A percentile compares a stretch with the other conserved stretches of the same genome.
phyloP scores from a whole-genome alignment of 352 stramenopile genomes.

The Phytophthora aleatoria region DNA sequence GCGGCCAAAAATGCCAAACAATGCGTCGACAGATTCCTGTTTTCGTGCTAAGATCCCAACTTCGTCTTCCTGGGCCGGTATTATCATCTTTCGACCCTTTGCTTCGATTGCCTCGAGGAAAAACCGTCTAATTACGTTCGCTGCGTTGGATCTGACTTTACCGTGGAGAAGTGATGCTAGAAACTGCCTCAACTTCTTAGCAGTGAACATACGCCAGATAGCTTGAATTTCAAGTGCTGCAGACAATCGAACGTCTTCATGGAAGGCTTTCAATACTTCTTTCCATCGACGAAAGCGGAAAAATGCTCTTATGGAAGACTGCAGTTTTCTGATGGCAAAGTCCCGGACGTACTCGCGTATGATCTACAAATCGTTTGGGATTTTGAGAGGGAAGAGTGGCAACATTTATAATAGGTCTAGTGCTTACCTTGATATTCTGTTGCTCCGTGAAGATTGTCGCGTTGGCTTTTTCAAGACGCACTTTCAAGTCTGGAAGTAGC shows the following conservation, averaged over 20 bases:
- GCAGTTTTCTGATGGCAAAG: constrained; percentile 51
- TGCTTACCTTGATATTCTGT: constrained; percentile 48
- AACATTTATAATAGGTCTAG: not conserved
- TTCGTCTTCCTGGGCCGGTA: constrained; percentile 5
- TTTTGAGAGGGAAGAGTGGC: not conserved
- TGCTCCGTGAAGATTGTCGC: constrained; percentile 49
- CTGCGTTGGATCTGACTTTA: constrained; percentile 28
- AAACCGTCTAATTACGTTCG: constrained; percentile 35
- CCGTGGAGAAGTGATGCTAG: constrained; percentile 28
- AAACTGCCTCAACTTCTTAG: constrained; percentile 31
- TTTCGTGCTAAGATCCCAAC: constrained; percentile 1
- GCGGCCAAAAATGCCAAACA: constrained; percentile 15
- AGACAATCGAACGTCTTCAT: constrained; percentile 41
- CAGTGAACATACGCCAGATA: constrained; percentile 39
- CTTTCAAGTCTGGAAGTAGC: constrained; percentile 50
- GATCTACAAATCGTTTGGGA: constrained; percentile 27
- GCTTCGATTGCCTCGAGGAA: constrained; percentile 22
- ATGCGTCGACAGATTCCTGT: constrained; percentile 6
- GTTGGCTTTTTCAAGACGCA: constrained; percentile 45
- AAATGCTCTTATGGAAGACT: constrained; percentile 41
- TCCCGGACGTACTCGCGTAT: constrained; percentile 50
- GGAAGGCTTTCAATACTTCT: constrained; percentile 38
- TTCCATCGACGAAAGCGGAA: constrained; percentile 51
- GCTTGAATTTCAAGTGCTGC: constrained; percentile 57
- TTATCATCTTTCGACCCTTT: constrained; percentile 9